Evolutionary conservation across 2,329 filamentous ascomycete species (phyloP), one percentile per base, ranked within the genome.

Genomic region (Fusarium anguioides): DNA sequence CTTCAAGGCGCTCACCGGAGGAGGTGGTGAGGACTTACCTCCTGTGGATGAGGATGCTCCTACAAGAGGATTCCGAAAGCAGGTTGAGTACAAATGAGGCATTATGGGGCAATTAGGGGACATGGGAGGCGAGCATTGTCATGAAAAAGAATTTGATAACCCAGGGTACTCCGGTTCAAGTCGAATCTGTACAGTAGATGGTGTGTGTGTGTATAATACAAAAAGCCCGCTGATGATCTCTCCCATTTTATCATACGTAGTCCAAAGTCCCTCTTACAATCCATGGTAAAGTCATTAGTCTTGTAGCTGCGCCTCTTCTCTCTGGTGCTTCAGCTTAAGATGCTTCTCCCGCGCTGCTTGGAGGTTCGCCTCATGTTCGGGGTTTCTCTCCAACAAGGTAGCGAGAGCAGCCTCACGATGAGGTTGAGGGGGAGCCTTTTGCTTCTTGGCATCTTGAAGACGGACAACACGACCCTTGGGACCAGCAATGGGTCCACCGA

Each of bases 381-480:
- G 79, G 68, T 85, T 82, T 66, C 83, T 79, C 75, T 84, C 81
- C 52, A 82, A 64, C 68, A 84, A 66, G 60, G 77, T 68, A 70
- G 75, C 72, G 66, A 80, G 77, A 55, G 81, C 78, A 76, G 82
- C 82, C 63, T 83, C 80, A 15, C 84, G 78, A 70, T 84, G 82
- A 26, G 81, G 83, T 72, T 80, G 72, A 12, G 80, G 77, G n/a
- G 84, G 85, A 7, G 84, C 82, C 60, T 83, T 82, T 83, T 96
- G 96, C 86, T 96, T 96, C 78, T 96, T 87, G 15, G 96, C 92
- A 79, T 99, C 96, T 77, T 96, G 91, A 55, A 99, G 84, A 80
- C 90, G 89, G 63, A 99, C 91, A 57, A 94, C 81, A 68, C 91
- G 89, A 62, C 93, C 91, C 81, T 97, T 96, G 59, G 95, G 95